Evolutionary conservation across 2,329 filamentous ascomycete genomes (phyloP), one percentile per base, ranked within the genome.

Genomic region (Botryotinia narcissicola): DNA sequence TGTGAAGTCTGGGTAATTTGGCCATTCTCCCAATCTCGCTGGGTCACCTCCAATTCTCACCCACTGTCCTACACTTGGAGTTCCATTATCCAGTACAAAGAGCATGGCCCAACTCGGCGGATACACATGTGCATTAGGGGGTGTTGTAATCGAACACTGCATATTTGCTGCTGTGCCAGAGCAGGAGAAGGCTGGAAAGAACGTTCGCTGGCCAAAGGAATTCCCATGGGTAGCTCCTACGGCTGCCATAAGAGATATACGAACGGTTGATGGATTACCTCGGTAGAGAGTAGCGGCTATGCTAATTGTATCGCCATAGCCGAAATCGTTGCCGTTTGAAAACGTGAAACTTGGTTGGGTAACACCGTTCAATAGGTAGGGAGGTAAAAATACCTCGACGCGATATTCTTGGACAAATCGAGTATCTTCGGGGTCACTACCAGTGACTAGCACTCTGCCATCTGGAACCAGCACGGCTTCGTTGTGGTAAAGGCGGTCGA

Each of bases 11-110:
- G 79, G 54, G 4, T 83, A 82, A 57, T 85, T 74, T 0, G 90
- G 90, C 90, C 90, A 92, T 76, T 91, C 86, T 4, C 90, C 90
- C 35, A 92, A 73, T 12, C 74, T 73, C 3, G 83, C 89, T 2
- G 89, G 90, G 80, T 92, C 90, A 29, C 89, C 89, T 29, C 90
- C 90, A 70, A 92, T 89, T 32, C 90, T 84, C 35, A 92, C 87
- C 82, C 88, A 88, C n/a, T 85, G 84, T 84, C 89, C 87, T 25
- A 88, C 83, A 14, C 86, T 88, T 0, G 90, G 90, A n/a, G 88
- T 87, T 0, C 86, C 86, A 10, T 86, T 86, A 72, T 91, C 89
- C 4, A 91, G 84, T 0, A 91, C 85, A 78, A 87, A 91, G 81
- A 91, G 83, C 80, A 89, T 87, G 77, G 88, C 90, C 89, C 89